A percentile compares a stretch with the other conserved stretches of the same genome.
phyloP scores from a whole-genome alignment of 148 eudicot species.

The Pouteria glomerata region DNA sequence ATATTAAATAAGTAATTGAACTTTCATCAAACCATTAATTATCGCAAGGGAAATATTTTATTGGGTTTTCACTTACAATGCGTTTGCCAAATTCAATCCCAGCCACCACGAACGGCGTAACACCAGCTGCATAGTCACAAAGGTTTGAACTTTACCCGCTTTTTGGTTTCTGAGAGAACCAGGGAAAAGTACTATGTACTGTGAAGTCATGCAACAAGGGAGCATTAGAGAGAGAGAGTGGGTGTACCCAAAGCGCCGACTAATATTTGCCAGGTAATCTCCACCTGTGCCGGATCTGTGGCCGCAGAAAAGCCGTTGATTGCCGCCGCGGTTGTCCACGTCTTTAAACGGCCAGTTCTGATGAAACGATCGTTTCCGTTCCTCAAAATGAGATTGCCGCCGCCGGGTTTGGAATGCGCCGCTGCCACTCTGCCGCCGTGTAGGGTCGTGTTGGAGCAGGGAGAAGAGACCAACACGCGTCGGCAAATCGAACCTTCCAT shows the following conservation, averaged over 20 bases:
- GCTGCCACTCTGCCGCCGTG: background rate
- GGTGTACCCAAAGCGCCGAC: conserved; percentile 55
- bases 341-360: background rate
- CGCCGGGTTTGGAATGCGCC: background rate
- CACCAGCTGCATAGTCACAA: conserved; percentile 63
- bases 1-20: too few relatives aligned
- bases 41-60: too few relatives aligned
- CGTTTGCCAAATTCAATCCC: conserved; percentile 90
- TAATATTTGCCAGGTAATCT: conserved; percentile 67
- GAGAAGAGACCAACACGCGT: background rate
- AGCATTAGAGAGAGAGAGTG: background rate
- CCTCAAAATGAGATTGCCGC: background rate
- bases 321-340: background rate
- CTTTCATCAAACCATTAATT: too few relatives aligned
- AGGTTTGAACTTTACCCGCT: background rate
- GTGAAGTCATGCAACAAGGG: background rate
- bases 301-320: conserved; percentile 23
- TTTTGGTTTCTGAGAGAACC: background rate
- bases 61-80: conserved; percentile 46
- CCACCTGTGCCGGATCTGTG: conserved; percentile 37
- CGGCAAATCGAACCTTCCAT: conserved; percentile 8
- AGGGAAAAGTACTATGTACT: background rate
- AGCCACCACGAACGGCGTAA: conserved; percentile 74
- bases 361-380: background rate
- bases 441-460: background rate